phyloP scores from a whole-genome alignment of 83 land plant genomes.

The Picea abies region DNA sequence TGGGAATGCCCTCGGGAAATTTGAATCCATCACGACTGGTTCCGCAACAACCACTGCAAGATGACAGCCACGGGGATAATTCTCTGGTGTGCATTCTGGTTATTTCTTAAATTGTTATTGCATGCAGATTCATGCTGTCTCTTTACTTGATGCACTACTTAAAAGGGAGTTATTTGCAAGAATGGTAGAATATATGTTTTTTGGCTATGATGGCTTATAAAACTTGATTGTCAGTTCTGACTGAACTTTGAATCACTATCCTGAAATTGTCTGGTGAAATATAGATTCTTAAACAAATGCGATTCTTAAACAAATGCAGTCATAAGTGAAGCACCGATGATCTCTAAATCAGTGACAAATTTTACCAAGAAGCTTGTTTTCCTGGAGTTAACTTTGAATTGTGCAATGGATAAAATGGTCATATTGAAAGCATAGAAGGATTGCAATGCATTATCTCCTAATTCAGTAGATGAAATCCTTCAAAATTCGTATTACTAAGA shows the following conservation, averaged over 20 bases:
- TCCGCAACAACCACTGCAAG: slow-evolving; percentile 19
- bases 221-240: background rate
- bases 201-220: background rate
- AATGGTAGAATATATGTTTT: background rate
- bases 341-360: background rate
- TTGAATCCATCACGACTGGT: slow-evolving; percentile 19
- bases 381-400: background rate
- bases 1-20: slow-evolving; percentile 14
- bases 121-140: background rate
- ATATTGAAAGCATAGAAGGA: too few species aligned
- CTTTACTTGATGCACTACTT: background rate
- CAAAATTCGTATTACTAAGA: too few species aligned
- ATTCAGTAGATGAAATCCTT: too few species aligned
- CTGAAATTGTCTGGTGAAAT: background rate
- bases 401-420: too few species aligned
- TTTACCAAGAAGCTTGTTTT: background rate
- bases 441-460: too few species aligned
- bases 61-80: slow-evolving; percentile 18
- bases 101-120: background rate
- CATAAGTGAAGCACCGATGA: background rate
- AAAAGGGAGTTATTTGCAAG: background rate
- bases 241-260: background rate
- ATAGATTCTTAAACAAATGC: background rate
- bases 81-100: slow-evolving; percentile 10
- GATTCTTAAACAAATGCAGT: background rate